Conservation (phyloP, 2,329 filamentous ascomycete genomes). For the Ophiostoma quercus region DNA sequence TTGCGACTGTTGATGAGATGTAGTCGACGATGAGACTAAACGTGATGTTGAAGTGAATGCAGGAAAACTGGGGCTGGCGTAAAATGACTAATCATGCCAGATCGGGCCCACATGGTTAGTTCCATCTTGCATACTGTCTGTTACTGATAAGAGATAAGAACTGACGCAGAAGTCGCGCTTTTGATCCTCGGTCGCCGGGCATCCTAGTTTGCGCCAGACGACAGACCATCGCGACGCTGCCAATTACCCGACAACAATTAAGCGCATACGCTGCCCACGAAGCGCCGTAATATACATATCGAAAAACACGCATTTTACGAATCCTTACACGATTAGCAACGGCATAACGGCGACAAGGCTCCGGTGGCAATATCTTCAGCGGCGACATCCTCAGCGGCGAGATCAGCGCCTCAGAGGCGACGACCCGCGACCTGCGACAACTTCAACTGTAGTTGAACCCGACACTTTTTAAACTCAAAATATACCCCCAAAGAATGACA, state of each 20-base stretch:
- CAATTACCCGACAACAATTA: neutral
- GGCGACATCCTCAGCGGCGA: neutral
- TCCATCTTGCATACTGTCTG: neutral
- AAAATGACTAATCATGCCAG: constrained; percentile 18
- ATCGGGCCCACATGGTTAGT: neutral
- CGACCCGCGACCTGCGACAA: neutral
- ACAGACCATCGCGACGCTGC: neutral
- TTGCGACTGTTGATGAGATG: neutral
- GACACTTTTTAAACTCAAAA: neutral
- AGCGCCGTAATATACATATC: neutral
- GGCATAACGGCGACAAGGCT: neutral
- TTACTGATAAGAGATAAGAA: constrained; percentile 11
- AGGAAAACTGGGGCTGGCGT: constrained; percentile 15
- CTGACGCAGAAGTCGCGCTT: constrained; percentile 11
- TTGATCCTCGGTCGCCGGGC: neutral
- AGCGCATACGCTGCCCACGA: neutral
- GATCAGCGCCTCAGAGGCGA: neutral
- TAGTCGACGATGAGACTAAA: neutral
- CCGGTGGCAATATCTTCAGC: neutral
- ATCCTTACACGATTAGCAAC: neutral
- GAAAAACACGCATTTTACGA: neutral
- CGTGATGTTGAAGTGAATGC: neutral
- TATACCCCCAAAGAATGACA: constrained; percentile 5
- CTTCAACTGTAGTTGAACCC: neutral
- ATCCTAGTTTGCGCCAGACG: constrained; percentile 12